These are phyloP conservation scores for Phytophthora cactorum DNA, from an alignment of 352 stramenopile genomes.

Conservation along the genomic window DNA sequence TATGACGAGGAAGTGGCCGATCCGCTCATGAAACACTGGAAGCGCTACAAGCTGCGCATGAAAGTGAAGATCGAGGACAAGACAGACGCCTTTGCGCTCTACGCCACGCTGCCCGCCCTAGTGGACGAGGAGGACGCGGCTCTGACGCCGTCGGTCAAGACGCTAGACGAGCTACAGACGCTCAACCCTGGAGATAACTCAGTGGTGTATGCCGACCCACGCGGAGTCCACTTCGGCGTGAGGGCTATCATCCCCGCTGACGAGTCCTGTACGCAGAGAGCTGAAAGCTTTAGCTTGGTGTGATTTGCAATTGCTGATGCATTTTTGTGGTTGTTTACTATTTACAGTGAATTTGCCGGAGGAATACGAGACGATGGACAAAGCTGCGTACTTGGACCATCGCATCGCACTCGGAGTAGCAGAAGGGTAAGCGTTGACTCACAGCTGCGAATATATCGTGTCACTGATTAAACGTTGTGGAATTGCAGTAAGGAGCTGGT, in stretches of 20 bases:
- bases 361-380: constrained; percentile 51
- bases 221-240: constrained; percentile 67
- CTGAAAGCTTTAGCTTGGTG: neutral
- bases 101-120: constrained; percentile 54
- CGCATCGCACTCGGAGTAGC: constrained; percentile 71
- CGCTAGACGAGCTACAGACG: constrained; percentile 28
- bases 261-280: constrained; percentile 36
- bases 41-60: constrained; percentile 89
- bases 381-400: constrained; percentile 60
- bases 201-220: constrained; percentile 67
- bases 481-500: constrained; percentile 67
- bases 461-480: constrained; percentile 15
- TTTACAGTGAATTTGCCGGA: constrained; percentile 62
- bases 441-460: constrained; percentile 4
- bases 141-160: constrained; percentile 16
- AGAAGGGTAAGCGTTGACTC: constrained; percentile 55
- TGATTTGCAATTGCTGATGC: constrained; percentile 9
- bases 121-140: constrained; percentile 43
- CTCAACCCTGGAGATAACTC: constrained; percentile 49
- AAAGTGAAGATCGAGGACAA: constrained; percentile 80
- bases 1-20: constrained; percentile 68
- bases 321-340: neutral
- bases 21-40: constrained; percentile 83
- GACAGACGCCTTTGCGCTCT: constrained; percentile 54
- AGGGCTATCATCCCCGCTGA: constrained; percentile 57